Evolutionary conservation across 2,329 filamentous ascomycete genomes (phyloP), one percentile per base, ranked within the genome.

Genomic region (Geoglossum cookeanum): DNA sequence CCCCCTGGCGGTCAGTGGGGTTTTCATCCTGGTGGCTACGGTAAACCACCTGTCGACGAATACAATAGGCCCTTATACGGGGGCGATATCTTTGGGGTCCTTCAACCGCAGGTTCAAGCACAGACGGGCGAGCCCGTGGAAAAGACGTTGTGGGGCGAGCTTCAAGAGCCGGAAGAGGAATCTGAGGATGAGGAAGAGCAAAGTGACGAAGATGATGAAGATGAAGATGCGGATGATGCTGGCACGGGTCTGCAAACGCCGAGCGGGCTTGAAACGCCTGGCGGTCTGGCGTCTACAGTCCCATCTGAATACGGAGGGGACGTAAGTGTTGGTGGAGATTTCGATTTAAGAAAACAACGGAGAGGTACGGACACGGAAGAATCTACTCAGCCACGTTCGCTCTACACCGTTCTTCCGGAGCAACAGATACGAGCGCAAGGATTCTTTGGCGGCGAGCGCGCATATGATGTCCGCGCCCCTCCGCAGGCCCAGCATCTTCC

Each of bases 361-460:
- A 80, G 85, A 59, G 91, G 89, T 56, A 90, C 82, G 59, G 89
- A 96, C 65, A 94, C 90, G 0, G 90, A 96, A 68, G 88, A 94
- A 60, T 80, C 81, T 0, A 77, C 73, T 15, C 74, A 80, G 42
- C 86, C 86, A 6, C 83, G 87, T 61, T 83, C 84, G 27, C 89
- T 92, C 15, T 95, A 92, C 69, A 89, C 88, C 22, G 83, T 98
- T 53, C 78, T 98, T 27, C 88, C 88, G 9, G 91, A 98, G 71
- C 85, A 86, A 58, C 84, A 91, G 66, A 84, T 90, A 27, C 81
- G 84, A 55, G 81, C 87, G 4, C 85, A 90, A 63, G 92, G 92
- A 51, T 97, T 98, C 79, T 97, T 98, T 68, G 92, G 92, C 63
- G 90, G 87, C 64, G 91, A 97, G 67, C 85, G 88, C 66, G 85